Evolutionary conservation across 2,329 filamentous ascomycete genomes (phyloP).

Genomic region (Leptodontidium sp.): DNA sequence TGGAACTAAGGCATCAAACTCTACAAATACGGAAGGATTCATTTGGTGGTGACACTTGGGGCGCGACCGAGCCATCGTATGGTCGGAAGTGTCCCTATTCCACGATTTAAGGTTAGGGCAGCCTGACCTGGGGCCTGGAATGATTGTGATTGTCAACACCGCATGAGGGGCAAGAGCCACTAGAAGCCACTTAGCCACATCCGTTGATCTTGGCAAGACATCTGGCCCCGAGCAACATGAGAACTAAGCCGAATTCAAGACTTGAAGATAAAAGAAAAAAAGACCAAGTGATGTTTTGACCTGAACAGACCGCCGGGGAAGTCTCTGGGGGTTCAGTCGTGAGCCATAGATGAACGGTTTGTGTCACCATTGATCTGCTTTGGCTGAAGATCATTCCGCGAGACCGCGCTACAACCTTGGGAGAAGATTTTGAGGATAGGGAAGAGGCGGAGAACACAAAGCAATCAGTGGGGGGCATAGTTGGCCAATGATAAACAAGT

Average conservation of each 20-base stretch:
- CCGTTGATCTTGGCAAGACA: not conserved
- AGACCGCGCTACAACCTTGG: too few relatives aligned
- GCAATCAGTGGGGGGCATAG: too few relatives aligned
- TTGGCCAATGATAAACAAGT: not conserved
- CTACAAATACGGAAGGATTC: not conserved
- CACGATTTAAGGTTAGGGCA: not conserved
- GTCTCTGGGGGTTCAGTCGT: not conserved
- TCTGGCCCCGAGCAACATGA: not conserved
- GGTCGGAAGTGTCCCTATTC: not conserved
- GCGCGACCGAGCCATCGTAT: not conserved
- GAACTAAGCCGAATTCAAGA: not conserved
- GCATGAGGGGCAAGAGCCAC: not conserved
- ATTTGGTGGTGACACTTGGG: slow-evolving; percentile 17
- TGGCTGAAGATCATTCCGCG: not conserved
- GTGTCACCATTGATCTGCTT: not conserved
- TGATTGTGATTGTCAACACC: slow-evolving; percentile 11
- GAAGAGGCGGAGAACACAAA: too few relatives aligned
- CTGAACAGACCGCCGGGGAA: not conserved
- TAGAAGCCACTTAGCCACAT: not conserved
- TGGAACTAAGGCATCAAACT: not conserved
- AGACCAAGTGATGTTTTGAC: not conserved
- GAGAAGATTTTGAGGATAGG: too few relatives aligned
- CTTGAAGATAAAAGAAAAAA: not conserved
- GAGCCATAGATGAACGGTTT: not conserved
- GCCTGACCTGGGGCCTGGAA: slow-evolving; percentile 9